These are phyloP conservation scores for Chaetomiaceae sp. DNA, from an alignment of 2,329 filamentous ascomycete species.

Conservation along the genomic window DNA sequence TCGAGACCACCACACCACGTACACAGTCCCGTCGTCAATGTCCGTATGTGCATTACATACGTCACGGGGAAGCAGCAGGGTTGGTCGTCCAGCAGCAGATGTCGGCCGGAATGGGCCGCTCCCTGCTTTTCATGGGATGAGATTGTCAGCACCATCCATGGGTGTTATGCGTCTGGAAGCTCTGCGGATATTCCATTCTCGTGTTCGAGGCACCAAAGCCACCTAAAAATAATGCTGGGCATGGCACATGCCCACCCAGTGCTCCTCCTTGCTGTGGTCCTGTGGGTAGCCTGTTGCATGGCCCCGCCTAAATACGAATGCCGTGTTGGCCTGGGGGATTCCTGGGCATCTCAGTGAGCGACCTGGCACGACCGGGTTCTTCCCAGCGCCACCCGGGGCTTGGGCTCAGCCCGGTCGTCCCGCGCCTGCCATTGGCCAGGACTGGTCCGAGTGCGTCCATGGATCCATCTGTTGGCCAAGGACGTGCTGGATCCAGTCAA, in stretches of 20 bases:
- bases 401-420: constrained; percentile 12
- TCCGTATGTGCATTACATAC: too few species aligned
- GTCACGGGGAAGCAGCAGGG: too few species aligned
- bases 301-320: constrained; percentile 15
- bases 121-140: too few species aligned
- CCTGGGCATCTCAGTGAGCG: not conserved
- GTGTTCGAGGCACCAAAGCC: not conserved
- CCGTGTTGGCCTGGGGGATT: constrained; percentile 13
- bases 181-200: too few species aligned
- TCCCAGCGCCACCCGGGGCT: constrained; percentile 14
- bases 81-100: too few species aligned
- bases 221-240: constrained; percentile 9
- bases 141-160: too few species aligned
- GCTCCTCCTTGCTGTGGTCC: not conserved
- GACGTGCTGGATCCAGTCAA: constrained; percentile 14
- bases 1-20: too few species aligned
- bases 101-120: too few species aligned
- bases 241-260: not conserved
- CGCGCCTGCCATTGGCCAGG: constrained; percentile 19
- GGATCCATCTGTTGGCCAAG: constrained; percentile 16
- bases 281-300: too few species aligned
- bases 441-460: constrained; percentile 1
- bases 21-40: too few species aligned
- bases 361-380: constrained; percentile 1
- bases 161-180: too few species aligned